Evolutionary conservation across 352 stramenopile genomes (phyloP).

Genomic region (Pythium dissimile): DNA sequence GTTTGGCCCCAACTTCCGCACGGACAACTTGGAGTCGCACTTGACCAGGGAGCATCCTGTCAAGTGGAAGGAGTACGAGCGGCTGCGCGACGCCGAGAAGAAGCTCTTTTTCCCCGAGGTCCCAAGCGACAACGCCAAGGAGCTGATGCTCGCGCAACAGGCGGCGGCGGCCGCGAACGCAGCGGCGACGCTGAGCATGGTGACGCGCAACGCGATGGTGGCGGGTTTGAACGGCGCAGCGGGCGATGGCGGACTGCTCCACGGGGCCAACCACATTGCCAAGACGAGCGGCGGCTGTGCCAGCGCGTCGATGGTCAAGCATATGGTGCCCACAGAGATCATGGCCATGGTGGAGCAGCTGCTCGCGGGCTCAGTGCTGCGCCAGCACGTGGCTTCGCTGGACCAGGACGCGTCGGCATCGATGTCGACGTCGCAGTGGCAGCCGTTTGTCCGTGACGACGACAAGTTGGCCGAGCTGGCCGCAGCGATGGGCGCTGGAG

Average conservation of each 20-base stretch:
- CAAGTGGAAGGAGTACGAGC: constrained; percentile 53
- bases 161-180: constrained; percentile 14
- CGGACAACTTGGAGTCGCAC: constrained; percentile 55
- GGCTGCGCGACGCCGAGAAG: constrained; percentile 40
- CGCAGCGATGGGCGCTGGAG: background rate
- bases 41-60: constrained; percentile 42
- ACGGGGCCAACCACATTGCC: background rate
- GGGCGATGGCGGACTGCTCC: background rate
- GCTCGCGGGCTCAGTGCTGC: constrained; percentile 20
- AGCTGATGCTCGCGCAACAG: constrained; percentile 22
- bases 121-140: constrained; percentile 19
- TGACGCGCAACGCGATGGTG: background rate
- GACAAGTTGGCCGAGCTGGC: constrained; percentile 21
- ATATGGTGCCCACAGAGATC: constrained; percentile 26
- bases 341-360: constrained; percentile 44
- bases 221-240: background rate
- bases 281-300: background rate
- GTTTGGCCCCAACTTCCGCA: constrained; percentile 55
- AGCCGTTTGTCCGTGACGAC: constrained; percentile 32
- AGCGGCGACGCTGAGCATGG: constrained; percentile 6
- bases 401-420: background rate
- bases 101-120: constrained; percentile 40
- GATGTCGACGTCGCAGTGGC: constrained; percentile 14
- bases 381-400: constrained; percentile 4
- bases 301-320: constrained; percentile 14